Base-by-base conservation (phyloP, 805 yeast species). In the Candida qinlingensis region DNA sequence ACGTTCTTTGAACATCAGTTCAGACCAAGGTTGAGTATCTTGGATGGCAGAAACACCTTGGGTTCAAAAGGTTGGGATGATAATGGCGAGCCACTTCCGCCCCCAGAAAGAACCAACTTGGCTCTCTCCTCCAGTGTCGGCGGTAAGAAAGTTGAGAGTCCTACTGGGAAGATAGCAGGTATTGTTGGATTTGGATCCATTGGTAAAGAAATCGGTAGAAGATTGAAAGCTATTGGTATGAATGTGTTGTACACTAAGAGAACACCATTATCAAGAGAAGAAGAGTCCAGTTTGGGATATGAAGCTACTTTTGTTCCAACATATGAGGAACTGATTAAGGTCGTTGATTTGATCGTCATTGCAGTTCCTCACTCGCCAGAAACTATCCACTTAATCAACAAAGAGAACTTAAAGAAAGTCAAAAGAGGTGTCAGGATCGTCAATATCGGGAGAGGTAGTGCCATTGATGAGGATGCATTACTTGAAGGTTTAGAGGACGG, bases 181-280 rank as follows among this genome's bases (percentile, higher is more conserved):
- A 73, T 87, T 34, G 77, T 85, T 3, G 96, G 95, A 0, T 82
- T 86, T 58, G 95, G 96, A 1, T 71, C 79, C 27, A 87, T 87
- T 56, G 96, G 95, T 9, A 75, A 74, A 60, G 72, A 74, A 36
- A 79, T 85, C 48, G 94, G 82, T 5, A 64, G 64, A 41, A 73
- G 83, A 58, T 70, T 87, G 52, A 45, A 67, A 41, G 69, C 67
- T 19, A 63, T 87, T 28, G 88, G 87, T 5, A 81, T 86, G 86
- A 65, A 75, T 19, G 71, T 87, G 36, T 72, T 74, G 47, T 86
- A 85, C 54, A 72, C 77, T 47, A 85, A 83, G 55, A 72, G 91
- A 57, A 68, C 70, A 0, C 64, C 68, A 37, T 64, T 80, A 47
- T 47, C 74, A 0, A 56, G 52, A 4, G 60, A 71, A 6, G 67